phyloP scores from a whole-genome alignment of 2,329 filamentous ascomycete genomes.

The Botrytis byssoidea region DNA sequence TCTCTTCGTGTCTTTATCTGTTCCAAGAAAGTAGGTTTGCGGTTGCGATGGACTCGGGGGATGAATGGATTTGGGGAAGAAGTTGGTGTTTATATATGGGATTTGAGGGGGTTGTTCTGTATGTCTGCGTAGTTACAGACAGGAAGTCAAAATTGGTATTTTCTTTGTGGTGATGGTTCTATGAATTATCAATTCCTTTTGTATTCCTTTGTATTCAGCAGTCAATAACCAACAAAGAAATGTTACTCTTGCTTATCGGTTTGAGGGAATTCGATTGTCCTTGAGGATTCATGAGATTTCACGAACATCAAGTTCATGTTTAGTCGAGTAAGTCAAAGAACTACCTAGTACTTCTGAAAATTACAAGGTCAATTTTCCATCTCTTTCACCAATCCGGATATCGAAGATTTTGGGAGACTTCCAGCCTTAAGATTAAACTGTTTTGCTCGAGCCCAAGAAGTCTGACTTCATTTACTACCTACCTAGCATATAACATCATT shows the following conservation, averaged over 20 bases:
- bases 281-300: not conserved
- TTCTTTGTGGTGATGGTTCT: not conserved
- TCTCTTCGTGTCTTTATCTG: not conserved
- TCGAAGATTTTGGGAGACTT: not conserved
- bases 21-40: not conserved
- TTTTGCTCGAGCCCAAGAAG: not conserved
- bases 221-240: not conserved
- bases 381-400: not conserved
- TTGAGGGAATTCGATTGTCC: not conserved
- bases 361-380: not conserved
- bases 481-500: too few relatives aligned
- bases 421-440: not conserved
- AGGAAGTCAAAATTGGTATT: not conserved
- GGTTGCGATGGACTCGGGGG: slow-evolving; percentile 8
- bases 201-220: not conserved
- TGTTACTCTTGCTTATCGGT: not conserved
- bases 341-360: not conserved
- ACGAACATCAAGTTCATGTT: not conserved
- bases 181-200: not conserved
- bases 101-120: not conserved
- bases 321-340: too few relatives aligned
- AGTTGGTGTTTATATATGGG: not conserved
- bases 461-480: not conserved
- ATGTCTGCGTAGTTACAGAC: not conserved
- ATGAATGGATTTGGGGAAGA: not conserved